Conservation (phyloP, 768 basidiomycete species). For the Termitomyces sp. region DNA sequence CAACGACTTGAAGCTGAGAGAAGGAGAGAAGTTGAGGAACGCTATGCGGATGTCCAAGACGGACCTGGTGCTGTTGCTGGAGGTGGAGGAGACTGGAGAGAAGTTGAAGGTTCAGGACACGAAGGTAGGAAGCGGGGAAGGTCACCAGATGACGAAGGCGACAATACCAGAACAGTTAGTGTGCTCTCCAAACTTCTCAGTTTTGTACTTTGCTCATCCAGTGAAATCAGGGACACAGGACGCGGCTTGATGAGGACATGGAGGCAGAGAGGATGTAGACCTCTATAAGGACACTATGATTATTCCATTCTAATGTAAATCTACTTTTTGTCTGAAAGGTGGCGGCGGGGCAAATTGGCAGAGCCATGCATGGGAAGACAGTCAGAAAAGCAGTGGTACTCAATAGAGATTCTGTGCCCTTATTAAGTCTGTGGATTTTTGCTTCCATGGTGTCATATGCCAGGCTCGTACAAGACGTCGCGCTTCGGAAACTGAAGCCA, state of each 20-base stretch:
- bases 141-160: slow-evolving; percentile 76
- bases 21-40: slow-evolving; percentile 77
- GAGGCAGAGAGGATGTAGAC: slow-evolving; percentile 68
- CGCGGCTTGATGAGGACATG: slow-evolving; percentile 57
- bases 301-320: slow-evolving; percentile 16
- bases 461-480: slow-evolving; percentile 57
- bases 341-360: not conserved
- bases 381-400: not conserved
- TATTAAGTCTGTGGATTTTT: slow-evolving; percentile 4
- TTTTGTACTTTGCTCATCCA: not conserved
- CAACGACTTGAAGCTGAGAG: slow-evolving; percentile 70
- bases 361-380: not conserved
- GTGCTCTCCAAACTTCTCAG: slow-evolving; percentile 1
- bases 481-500: slow-evolving; percentile 58
- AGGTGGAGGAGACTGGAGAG: slow-evolving; percentile 86
- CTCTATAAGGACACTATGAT: slow-evolving; percentile 16
- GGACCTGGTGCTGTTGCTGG: slow-evolving; percentile 77
- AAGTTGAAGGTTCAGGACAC: slow-evolving; percentile 37
- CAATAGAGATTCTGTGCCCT: slow-evolving; percentile 18
- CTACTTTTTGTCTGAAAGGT: slow-evolving; percentile 2
- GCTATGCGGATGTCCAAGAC: slow-evolving; percentile 77
- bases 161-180: slow-evolving; percentile 50
- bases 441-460: slow-evolving; percentile 43
- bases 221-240: slow-evolving; percentile 44
- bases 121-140: slow-evolving; percentile 57